These are phyloP conservation scores for Stylosanthes scabra DNA, from an alignment of 331 rosid species.

Conservation along the genomic window DNA sequence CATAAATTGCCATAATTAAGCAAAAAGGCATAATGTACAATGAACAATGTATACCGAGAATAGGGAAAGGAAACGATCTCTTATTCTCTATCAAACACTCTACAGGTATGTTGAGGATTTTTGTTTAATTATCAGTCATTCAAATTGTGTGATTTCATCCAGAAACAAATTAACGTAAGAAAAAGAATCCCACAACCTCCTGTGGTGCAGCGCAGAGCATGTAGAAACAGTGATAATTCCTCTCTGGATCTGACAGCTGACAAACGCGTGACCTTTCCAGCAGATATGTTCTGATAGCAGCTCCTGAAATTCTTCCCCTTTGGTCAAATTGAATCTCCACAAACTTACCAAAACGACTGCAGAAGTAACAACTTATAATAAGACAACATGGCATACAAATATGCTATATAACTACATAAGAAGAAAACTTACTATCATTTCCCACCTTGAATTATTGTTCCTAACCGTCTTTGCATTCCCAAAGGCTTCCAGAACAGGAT, in stretches of 20 bases:
- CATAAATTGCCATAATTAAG: not conserved
- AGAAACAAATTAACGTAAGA: slow-evolving; percentile 19
- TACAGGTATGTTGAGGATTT: not conserved
- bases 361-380: slow-evolving; percentile 33
- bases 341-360: slow-evolving; percentile 86
- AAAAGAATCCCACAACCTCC: slow-evolving; percentile 54
- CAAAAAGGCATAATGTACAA: not conserved
- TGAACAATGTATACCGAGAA: not conserved
- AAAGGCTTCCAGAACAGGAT: slow-evolving; percentile 95
- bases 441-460: slow-evolving; percentile 89
- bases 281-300: slow-evolving; percentile 81
- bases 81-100: not conserved
- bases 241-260: slow-evolving; percentile 82
- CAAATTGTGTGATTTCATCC: slow-evolving; percentile 24
- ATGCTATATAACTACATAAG: slow-evolving; percentile 23
- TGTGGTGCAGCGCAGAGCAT: slow-evolving; percentile 83
- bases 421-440: slow-evolving; percentile 28
- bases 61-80: slow-evolving; percentile 5
- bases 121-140: slow-evolving; percentile 19
- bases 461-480: slow-evolving; percentile 93
- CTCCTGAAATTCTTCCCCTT: slow-evolving; percentile 78
- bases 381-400: slow-evolving; percentile 24
- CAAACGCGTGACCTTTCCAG: slow-evolving; percentile 91
- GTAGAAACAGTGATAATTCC: slow-evolving; percentile 90
- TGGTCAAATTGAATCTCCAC: slow-evolving; percentile 87